Base-by-base conservation (phyloP, 495 filamentous ascomycete species). In the Penicillium nucicola region DNA sequence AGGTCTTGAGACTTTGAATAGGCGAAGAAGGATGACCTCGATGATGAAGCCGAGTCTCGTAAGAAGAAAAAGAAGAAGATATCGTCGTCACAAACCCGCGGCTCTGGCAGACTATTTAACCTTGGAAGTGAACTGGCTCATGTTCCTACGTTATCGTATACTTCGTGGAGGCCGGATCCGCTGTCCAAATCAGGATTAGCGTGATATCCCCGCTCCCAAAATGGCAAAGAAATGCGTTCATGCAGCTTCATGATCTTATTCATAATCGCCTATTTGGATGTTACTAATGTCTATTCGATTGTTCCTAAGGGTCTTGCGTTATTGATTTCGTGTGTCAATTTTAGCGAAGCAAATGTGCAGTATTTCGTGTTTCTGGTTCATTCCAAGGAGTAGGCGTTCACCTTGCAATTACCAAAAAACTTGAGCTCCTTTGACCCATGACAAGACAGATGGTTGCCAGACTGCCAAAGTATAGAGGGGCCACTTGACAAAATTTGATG, bases 111-210 rank as follows among this genome's bases (percentile, higher is more conserved):
- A 14, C 7, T 41, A 40, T 48, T 48, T 48, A 48, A n/a, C n/a
- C n/a, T n/a, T n/a, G n/a, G n/a, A n/a, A 48, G 25, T n/a, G 5
- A 25, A 3, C 15, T 8, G 8, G 6, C 25, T 28, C 22, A 23
- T 37, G 12, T 28, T 14, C 39, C 12, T 17, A 48, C 12, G 12
- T 41, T 14, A 8, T 46, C 19, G 5, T 37, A 48, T 41, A 48
- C 46, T 15, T 48, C 46, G 8, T 48, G 58, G 61, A 54, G 58
- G 39, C 45, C 65, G 67, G 65, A 70, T 70, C 56, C 18, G 19
- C 45, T 55, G 31, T 0, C 65, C 57, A 14, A 34, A 58, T 60
- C 18, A 3, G 55, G 67, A 31, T 45, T 70, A 68, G 67, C 49
- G 55, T 22, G 13, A 4, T 12, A 13, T 15, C 11, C 10, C 6